Base-by-base conservation (phyloP, 2,329 filamentous ascomycete species). In the Esteya vermicola region DNA sequence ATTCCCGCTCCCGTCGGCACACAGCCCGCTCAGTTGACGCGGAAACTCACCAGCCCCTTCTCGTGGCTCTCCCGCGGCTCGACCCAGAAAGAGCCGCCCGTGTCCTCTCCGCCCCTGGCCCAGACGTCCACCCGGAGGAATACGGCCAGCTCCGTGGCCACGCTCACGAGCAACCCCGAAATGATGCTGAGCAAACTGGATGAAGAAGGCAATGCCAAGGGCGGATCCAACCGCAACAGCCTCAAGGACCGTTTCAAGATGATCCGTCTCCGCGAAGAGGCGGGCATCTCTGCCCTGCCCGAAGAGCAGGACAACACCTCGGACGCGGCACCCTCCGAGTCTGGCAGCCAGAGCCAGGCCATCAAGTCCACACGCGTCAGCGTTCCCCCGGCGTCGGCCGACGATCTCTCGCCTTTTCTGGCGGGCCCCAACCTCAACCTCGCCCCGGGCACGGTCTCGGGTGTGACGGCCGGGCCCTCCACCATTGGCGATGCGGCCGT, bases 11-110 rank as follows among this genome's bases (percentile, higher is more conserved):
- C 48, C 31, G 45, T 60, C 40, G 55, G 59, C 30, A 56, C 58
- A 20, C 56, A 63, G 33, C 56, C 61, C 2, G 48, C 53, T 16
- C 47, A 53, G 10, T 57, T 53, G 45, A 46, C 57, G 45, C 69
- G 85, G 53, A 93, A 91, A 57, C 72, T 93, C 41, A 88, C 84
- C 9, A 85, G 84, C 49, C 85, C 82, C n/a, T 93, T 93, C 51
- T 75, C 84, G 30, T 89, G 84, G 78, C 70, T 93, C 30, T 85
- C 84, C 25, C 68, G 85, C 48, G 79, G 70, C 55, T 73, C 75
- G 10, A 67, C 69, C 27, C 64, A 61, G 38, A 78, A 78, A 51
- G 64, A 68, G 4, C 70, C 70, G 47, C 67, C 75, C 8, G 30
- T 70, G 47, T 67, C 75, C 9, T 26, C 26, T 4, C 22, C 31